phyloP scores from a whole-genome alignment of 176 grass and related monocot genomes.

The Elaeis guineensis region DNA sequence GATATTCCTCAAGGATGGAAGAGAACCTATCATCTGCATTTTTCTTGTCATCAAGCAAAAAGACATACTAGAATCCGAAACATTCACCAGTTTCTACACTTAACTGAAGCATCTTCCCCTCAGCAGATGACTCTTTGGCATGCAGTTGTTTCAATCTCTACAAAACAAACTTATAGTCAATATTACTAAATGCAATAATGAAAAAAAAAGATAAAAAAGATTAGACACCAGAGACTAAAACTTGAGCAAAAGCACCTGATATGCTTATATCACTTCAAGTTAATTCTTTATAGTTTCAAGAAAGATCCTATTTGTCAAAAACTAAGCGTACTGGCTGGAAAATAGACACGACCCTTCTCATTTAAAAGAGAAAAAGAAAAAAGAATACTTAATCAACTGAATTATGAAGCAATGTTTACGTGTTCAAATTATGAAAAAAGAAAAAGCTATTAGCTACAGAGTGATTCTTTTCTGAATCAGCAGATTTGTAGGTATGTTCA shows the following conservation, averaged over 20 bases:
- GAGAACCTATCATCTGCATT: constrained; percentile 41
- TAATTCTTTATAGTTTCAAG: neutral
- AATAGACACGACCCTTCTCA: neutral
- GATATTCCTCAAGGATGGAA: no score
- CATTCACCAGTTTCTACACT: constrained; percentile 86
- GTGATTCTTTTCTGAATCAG: no score
- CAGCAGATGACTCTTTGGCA: constrained; percentile 36
- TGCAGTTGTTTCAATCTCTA: constrained; percentile 82
- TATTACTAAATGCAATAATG: neutral
- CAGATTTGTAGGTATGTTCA: no score
- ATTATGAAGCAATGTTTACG: no score
- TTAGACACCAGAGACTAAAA: neutral
- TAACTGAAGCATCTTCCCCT: constrained; percentile 74
- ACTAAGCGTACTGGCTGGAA: neutral
- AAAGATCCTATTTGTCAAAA: neutral
- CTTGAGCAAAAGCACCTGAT: neutral
- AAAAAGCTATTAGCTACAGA: no score
- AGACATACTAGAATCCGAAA: constrained; percentile 86
- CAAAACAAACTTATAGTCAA: constrained; percentile 2
- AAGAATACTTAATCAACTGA: neutral
- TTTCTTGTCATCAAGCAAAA: constrained; percentile 59
- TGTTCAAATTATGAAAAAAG: no score
- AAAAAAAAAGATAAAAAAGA: neutral
- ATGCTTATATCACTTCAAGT: neutral
- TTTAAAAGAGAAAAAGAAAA: neutral